A percentile compares a stretch with the other conserved stretches of the same genome.
These are phyloP conservation scores for Salix arbutifolia DNA, from an alignment of 345 rosid species.

Conservation along the genomic window DNA sequence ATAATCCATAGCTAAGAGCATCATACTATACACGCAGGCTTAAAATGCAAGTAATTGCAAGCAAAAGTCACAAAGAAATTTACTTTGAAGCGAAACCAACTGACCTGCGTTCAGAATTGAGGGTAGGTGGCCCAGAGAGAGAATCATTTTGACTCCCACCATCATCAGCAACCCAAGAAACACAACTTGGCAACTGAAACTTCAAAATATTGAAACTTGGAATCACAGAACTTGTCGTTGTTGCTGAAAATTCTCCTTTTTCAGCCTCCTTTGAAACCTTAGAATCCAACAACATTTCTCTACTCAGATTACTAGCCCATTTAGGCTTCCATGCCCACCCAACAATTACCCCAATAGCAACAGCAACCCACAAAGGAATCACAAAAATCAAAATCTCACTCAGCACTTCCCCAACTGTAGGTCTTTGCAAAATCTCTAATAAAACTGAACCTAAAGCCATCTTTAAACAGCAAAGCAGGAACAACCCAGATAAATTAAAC, in stretches of 20 bases:
- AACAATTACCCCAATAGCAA: conserved; percentile 70
- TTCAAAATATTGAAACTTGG: conserved; percentile 41
- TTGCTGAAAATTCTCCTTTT: neutral
- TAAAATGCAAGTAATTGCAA: neutral
- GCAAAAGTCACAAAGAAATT: neutral
- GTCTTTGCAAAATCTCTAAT: conserved; percentile 44
- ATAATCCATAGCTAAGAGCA: neutral
- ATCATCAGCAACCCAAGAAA: conserved; percentile 40
- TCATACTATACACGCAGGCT: neutral
- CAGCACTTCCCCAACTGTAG: conserved; percentile 40
- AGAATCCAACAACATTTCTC: conserved; percentile 34
- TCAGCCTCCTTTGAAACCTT: conserved; percentile 13
- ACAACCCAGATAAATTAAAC: conserved; percentile 18
- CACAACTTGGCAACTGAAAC: conserved; percentile 50
- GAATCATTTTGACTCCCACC: conserved; percentile 23
- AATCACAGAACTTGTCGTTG: conserved; percentile 20
- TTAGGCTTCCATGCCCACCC: conserved; percentile 97
- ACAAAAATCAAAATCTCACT: conserved; percentile 47
- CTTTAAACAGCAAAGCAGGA: neutral
- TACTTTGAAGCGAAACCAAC: conserved; percentile 7
- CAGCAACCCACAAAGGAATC: conserved; percentile 81
- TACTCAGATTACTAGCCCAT: conserved; percentile 59
- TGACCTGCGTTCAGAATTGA: conserved; percentile 47
- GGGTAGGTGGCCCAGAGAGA: conserved; percentile 18
- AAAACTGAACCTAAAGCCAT: conserved; percentile 57